Percentiles rank a stretch among this genome's conserved stretches.
Evolutionary conservation across 257 asterid genomes (phyloP).

Genomic region (Pogostemon cablin): DNA sequence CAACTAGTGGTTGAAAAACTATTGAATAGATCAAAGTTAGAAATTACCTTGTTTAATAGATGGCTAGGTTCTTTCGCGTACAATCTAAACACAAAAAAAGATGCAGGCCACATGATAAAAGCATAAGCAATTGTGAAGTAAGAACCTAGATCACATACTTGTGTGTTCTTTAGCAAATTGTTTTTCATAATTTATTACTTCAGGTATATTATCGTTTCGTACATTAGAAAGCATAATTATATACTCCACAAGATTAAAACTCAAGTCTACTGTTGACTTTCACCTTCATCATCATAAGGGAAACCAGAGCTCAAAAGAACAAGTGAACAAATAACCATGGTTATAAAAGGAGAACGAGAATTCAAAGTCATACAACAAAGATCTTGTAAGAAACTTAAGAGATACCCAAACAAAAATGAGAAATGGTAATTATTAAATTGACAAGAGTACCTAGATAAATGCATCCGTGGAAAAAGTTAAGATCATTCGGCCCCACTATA

Average conservation of each 20-base stretch:
- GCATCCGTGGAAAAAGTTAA: background rate
- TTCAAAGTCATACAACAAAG: background rate
- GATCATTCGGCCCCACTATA: background rate
- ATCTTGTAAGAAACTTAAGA: background rate
- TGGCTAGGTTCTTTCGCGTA: background rate
- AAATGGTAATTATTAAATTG: background rate
- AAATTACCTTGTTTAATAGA: background rate
- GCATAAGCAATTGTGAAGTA: background rate
- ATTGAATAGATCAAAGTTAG: background rate
- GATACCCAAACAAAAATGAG: background rate
- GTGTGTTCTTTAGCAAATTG: slow-evolving; percentile 2
- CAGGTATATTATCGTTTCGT: background rate
- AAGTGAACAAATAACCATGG: slow-evolving; percentile 3
- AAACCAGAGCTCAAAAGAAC: background rate
- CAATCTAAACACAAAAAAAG: background rate
- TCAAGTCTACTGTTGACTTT: background rate
- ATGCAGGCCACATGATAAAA: background rate
- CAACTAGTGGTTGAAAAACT: background rate
- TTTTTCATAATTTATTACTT: too few species aligned
- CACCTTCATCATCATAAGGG: background rate
- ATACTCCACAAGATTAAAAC: background rate
- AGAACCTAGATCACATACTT: background rate
- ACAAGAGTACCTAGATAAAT: background rate
- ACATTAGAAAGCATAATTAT: background rate
- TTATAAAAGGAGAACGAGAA: background rate